Base-by-base conservation (phyloP, 169 alveolate genomes). In the Plasmodium vinckei region DNA sequence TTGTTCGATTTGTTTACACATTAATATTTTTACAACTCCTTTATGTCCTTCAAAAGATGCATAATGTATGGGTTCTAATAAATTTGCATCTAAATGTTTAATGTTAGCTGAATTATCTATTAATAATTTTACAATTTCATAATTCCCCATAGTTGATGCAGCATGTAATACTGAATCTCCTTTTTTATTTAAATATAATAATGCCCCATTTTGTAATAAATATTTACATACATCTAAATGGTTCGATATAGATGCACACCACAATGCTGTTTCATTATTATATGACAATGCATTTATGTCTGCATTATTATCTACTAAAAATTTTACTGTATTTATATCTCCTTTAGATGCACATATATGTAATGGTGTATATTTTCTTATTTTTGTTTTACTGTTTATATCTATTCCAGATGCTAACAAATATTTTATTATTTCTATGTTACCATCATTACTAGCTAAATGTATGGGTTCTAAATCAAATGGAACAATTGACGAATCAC, bases 131-230 rank as follows among this genome's bases (percentile, higher is more conserved):
- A 87, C 94, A 1, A 93, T 61, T 10, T 87, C 92, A 27, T 68
- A 68, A 42, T 87, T 56, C 0, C 96, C 96, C 57, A 71, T 63
- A 87, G 89, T 94, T 0, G 95, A 88, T 0, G 96, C 96, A 61
- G 94, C 93, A 65, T 93, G 96, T 17, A 93, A 73, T 21, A 95
- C 87, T n/a, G 96, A 77, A 46, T 79, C 89, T 19, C 67, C 33
- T 57, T 42, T 65, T 69, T 65, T 15, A n/a, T 27, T 79, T 44
- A 65, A 49, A 54, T 79, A 65, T 17, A 60, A 42, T 39, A 64
- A 15, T 5, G 72, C 89, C 7, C 89, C 89, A 17, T 79, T 67
- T 12, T 67, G 33, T 33, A 79, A 7, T 27, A 79, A 10, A 65
- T 79, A 79, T 27, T 53, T 79, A 15, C 89, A 79, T 1, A 67